Evolutionary conservation across 345 rosid species (phyloP).

Genomic region (Populus nigra): DNA sequence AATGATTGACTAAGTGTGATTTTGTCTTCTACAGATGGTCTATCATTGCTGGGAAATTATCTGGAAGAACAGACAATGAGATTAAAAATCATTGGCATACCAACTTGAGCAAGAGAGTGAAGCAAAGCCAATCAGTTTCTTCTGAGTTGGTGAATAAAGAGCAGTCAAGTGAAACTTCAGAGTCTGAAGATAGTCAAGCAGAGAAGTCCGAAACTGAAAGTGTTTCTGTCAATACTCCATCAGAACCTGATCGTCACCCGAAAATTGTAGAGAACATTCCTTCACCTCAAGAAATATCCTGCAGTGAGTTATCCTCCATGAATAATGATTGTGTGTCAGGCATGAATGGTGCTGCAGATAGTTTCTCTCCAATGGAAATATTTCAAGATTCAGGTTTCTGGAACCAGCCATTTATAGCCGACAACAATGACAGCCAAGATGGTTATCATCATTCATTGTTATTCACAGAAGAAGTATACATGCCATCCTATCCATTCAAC

Average conservation of each 20-base stretch:
- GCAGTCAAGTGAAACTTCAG: constrained; percentile 18
- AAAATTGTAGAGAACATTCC: constrained; percentile 23
- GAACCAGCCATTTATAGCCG: constrained; percentile 15
- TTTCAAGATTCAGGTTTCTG: constrained; percentile 8
- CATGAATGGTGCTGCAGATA: not conserved
- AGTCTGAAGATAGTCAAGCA: not conserved
- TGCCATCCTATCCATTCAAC: not conserved
- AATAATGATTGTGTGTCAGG: not conserved
- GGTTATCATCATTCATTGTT: not conserved
- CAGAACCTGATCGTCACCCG: not conserved
- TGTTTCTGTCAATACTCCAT: not conserved
- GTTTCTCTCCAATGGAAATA: not conserved
- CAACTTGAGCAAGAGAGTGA: constrained; percentile 22
- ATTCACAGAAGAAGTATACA: not conserved
- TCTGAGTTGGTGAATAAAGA: constrained; percentile 10
- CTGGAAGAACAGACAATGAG: constrained; percentile 40
- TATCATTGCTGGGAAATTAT: constrained; percentile 31
- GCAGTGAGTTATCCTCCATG: not conserved
- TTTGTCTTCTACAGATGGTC: constrained; percentile 32
- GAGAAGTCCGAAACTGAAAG: constrained; percentile 16
- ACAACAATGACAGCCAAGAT: not conserved
- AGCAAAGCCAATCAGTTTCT: not conserved
- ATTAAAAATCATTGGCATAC: constrained; percentile 43
- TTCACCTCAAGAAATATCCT: constrained; percentile 15
- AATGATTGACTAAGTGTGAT: not conserved